Base-by-base conservation (phyloP, 73 alveolate species). In the Durusdinium trenchii region DNA sequence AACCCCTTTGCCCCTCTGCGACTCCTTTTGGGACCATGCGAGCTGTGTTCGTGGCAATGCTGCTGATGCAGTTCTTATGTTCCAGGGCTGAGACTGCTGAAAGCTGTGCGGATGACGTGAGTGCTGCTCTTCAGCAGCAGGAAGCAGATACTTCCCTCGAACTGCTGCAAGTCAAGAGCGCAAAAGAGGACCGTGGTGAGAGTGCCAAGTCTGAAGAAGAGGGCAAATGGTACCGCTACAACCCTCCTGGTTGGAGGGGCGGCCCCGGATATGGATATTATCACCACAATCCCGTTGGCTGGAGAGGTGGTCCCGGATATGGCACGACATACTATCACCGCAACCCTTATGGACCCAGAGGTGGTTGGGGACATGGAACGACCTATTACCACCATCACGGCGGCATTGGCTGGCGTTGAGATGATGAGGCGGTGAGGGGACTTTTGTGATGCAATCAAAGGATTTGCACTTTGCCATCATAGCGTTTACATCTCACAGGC, bases 331-430 rank as follows among this genome's bases (percentile, higher is more conserved):
- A 60, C 30, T 23, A 23, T 32, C 73, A 60, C 30, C 73, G 73
- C 30, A 60, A 60, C 30, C 73, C 73, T 60, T 60, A 60, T 60
- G 73, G 73, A 23, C 30, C n/a, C n/a, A 60, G 73, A 32, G 73
- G 73, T 60, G 73, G 73, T 23, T 32, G n/a, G 30, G 73, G 73
- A 23, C 73, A 60, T 60, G 81, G 81, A 26, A 67, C 81, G 43
- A 67, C 81, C 16, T n/a, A 26, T n/a, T 67, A 67, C 81, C 81
- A 67, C 32, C 81, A 67, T 32, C 81, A n/a, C 42, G 81, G 81
- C 81, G 18, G 3, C 30, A 32, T 1, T 32, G 73, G 73, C 73
- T 60, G 73, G 73, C 73, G 73, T 60, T 60, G 73, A 60, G 73
- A 60, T 23, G 73, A 23, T 1, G 18, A 60, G 73, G 23, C 69